These are phyloP conservation scores for Ophiostoma sp. DNA, from an alignment of 2,329 filamentous ascomycete species.

Conservation along the genomic window DNA sequence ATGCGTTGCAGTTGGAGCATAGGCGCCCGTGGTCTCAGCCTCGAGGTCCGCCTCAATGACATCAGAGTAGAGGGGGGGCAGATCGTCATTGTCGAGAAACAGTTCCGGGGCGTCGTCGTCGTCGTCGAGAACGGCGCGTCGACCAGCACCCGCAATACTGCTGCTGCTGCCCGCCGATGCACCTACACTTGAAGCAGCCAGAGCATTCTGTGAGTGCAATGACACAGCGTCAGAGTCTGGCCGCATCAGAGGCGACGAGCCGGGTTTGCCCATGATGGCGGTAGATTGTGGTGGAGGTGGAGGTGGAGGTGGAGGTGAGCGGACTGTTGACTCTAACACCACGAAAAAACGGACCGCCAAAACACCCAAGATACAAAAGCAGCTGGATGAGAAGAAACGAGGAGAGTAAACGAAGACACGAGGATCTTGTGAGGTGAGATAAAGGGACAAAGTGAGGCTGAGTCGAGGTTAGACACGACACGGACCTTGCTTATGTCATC, in stretches of 20 bases:
- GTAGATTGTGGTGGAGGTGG: not conserved
- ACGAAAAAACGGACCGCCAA: not conserved
- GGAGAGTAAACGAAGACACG: not conserved
- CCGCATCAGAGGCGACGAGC: slow-evolving; percentile 22
- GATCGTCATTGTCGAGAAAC: slow-evolving; percentile 37
- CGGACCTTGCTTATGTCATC: not conserved
- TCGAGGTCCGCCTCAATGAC: slow-evolving; percentile 29
- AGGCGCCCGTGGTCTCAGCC: not conserved
- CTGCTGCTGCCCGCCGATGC: not conserved
- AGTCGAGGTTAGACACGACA: not conserved
- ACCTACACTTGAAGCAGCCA: not conserved
- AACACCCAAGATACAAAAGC: not conserved
- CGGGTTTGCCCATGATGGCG: slow-evolving; percentile 22
- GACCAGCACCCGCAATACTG: not conserved
- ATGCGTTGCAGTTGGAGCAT: slow-evolving; percentile 33
- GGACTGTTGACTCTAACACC: not conserved
- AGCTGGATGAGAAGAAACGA: not conserved
- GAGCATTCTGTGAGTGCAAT: slow-evolving; percentile 30
- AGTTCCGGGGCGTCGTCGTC: slow-evolving; percentile 35
- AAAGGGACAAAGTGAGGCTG: not conserved
- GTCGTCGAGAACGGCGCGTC: slow-evolving; percentile 15
- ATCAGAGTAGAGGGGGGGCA: slow-evolving; percentile 46
- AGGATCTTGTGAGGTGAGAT: not conserved
- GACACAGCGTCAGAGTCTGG: slow-evolving; percentile 31
- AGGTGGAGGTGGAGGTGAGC: not conserved